Conservation (phyloP, 352 stramenopile genomes). For the Globisporangium cederbergense region DNA sequence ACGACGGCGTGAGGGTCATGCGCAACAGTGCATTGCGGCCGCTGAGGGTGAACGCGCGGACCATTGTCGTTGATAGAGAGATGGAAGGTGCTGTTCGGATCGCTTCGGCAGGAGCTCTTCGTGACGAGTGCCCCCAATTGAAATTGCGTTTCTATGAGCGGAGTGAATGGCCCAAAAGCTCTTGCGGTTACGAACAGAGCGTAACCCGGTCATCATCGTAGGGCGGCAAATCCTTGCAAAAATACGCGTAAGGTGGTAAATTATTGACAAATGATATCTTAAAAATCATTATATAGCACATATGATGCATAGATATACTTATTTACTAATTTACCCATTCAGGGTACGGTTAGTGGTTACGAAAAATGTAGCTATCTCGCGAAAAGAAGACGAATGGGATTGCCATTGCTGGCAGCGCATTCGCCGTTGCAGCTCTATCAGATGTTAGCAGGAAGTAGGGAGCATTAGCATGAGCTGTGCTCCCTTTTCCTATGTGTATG, state of each 20-base stretch:
- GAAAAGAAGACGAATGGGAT: too few relatives aligned
- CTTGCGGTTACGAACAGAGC: background rate
- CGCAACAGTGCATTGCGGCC: conserved; percentile 10
- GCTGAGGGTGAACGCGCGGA: conserved; percentile 14
- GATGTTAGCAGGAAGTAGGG: too few relatives aligned
- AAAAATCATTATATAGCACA: too few relatives aligned
- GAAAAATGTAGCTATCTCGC: too few relatives aligned
- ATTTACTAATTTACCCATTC: too few relatives aligned
- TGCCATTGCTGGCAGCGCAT: too few relatives aligned
- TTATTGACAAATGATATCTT: too few relatives aligned
- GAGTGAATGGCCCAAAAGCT: conserved; percentile 3
- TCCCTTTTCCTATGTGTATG: too few relatives aligned
- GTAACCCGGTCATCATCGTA: background rate
- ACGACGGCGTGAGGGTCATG: conserved; percentile 9
- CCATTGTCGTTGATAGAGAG: conserved; percentile 7
- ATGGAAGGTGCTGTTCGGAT: background rate
- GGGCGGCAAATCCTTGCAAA: background rate
- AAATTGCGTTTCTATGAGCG: conserved; percentile 7
- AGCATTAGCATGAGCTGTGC: too few relatives aligned
- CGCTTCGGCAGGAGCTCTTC: background rate
- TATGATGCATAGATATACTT: too few relatives aligned
- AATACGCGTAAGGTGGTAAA: background rate
- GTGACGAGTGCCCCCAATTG: background rate
- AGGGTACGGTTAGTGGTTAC: too few relatives aligned
- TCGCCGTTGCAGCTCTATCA: too few relatives aligned